Conservation (phyloP, 176 grass and related monocot species). For the Bolboschoenus planiculmis region DNA sequence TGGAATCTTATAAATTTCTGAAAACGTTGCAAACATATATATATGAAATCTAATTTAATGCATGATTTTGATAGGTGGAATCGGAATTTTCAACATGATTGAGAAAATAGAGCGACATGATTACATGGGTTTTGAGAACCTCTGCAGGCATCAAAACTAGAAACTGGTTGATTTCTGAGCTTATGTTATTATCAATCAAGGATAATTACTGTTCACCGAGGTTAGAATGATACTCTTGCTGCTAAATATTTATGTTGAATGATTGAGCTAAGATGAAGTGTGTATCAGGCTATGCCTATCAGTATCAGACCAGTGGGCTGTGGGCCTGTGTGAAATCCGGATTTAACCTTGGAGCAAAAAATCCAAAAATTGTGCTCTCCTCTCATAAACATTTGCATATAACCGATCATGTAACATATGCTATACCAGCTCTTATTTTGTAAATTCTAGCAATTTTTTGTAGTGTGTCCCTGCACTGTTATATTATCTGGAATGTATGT, state of each 20-base stretch:
- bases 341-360: neutral
- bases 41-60: slow-evolving; percentile 9
- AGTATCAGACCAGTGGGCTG: too few species aligned
- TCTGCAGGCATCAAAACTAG: slow-evolving; percentile 33
- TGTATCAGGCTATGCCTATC: neutral
- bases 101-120: slow-evolving; percentile 33
- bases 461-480: neutral
- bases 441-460: neutral
- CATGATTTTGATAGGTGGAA: slow-evolving; percentile 34
- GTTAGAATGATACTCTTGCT: neutral
- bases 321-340: neutral
- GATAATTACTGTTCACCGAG: neutral
- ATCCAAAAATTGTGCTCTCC: neutral
- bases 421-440: neutral
- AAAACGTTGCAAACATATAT: neutral
- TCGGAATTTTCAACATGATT: slow-evolving; percentile 47
- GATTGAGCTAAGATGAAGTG: neutral
- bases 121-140: slow-evolving; percentile 69
- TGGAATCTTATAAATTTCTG: neutral
- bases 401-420: neutral
- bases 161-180: neutral
- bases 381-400: neutral
- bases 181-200: neutral
- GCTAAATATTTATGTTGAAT: neutral
- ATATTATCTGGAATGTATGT: neutral